Evolutionary conservation across 352 stramenopile genomes (phyloP).

Genomic region (Aphanomyces cochlioides): DNA sequence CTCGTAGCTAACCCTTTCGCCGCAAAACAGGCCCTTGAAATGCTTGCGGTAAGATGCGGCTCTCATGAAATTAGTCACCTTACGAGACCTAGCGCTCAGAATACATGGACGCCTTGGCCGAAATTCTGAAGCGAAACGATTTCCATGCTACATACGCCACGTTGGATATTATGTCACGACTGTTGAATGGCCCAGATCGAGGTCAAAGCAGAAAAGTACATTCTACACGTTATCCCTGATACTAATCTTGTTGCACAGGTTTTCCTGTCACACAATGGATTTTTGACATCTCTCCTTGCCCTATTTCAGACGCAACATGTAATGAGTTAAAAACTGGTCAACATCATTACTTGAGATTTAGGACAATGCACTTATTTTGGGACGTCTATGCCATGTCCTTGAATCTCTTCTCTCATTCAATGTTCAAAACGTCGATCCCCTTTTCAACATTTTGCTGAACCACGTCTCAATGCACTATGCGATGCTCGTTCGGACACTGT

Average conservation of each 20-base stretch:
- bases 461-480: conserved; percentile 24
- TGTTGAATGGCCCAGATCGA: conserved; percentile 40
- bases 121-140: conserved; percentile 53
- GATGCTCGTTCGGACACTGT: conserved; percentile 21
- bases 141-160: conserved; percentile 71
- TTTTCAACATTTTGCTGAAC: conserved; percentile 26
- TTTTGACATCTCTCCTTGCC: conserved; percentile 57
- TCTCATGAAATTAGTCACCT: not conserved
- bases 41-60: conserved; percentile 38
- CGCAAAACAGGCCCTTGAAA: conserved; percentile 71
- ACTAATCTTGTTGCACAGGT: conserved; percentile 53
- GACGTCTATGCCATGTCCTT: conserved; percentile 9
- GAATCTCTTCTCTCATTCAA: conserved; percentile 20
- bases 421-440: conserved; percentile 7
- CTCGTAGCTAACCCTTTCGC: conserved; percentile 55
- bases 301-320: conserved; percentile 38
- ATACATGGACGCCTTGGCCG: conserved; percentile 62
- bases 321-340: not conserved
- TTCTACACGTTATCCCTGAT: not conserved
- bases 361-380: conserved; percentile 17
- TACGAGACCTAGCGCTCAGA: conserved; percentile 51
- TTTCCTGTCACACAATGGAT: conserved; percentile 57
- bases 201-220: conserved; percentile 20
- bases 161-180: conserved; percentile 56
- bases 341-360: not conserved